Conservation (phyloP, 2,329 filamentous ascomycete genomes). For the Aspergillus flavus region DNA sequence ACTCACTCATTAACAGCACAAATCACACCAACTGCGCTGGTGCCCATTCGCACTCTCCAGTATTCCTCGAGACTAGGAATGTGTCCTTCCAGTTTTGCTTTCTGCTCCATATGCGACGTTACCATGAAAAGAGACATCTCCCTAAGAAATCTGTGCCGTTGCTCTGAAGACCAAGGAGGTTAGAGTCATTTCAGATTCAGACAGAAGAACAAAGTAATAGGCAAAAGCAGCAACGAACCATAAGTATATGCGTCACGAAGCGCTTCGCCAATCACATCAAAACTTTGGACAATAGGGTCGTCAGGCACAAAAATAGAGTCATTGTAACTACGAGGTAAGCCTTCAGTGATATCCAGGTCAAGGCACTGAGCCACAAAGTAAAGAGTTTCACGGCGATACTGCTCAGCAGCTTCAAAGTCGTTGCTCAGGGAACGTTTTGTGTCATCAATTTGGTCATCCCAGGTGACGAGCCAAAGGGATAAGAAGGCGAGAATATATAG, state of each 20-base stretch:
- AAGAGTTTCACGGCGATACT: not conserved
- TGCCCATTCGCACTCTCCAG: not conserved
- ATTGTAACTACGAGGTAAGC: not conserved
- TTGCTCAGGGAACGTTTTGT: not conserved
- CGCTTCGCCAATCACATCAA: not conserved
- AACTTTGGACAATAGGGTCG: not conserved
- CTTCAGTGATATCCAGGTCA: not conserved
- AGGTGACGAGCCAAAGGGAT: not conserved
- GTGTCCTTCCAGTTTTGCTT: not conserved
- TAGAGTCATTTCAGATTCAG: not conserved
- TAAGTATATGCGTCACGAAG: not conserved
- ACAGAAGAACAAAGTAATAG: not conserved
- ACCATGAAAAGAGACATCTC: not conserved
- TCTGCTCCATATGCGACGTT: not conserved
- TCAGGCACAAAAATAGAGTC: not conserved
- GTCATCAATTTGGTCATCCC: not conserved
- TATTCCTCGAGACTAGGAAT: not conserved
- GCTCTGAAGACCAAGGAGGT: not conserved
- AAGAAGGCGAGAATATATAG: not conserved
- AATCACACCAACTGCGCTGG: not conserved
- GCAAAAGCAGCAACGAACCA: not conserved
- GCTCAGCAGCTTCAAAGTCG: not conserved
- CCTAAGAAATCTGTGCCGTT: not conserved
- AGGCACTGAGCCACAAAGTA: not conserved
- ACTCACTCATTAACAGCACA: not conserved